Percentiles rank a stretch among this genome's conserved stretches.
Evolutionary conservation across 2,329 filamentous ascomycete species (phyloP).

Genomic region (Apiospora malaysiana): DNA sequence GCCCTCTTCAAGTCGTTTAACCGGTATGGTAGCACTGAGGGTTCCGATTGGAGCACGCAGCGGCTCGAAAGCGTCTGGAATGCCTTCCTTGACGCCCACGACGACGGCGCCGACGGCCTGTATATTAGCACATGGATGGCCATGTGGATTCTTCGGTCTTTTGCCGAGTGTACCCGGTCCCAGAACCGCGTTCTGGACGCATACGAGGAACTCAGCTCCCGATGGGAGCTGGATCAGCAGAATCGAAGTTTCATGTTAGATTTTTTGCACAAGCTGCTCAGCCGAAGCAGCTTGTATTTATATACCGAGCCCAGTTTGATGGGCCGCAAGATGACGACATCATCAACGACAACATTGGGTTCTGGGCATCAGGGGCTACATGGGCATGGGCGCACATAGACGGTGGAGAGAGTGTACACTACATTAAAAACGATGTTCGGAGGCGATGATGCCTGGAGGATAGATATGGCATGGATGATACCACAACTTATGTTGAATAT

Average conservation of each 20-base stretch:
- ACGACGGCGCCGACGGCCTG: slow-evolving; percentile 52
- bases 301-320: slow-evolving; percentile 1
- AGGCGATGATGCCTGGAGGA: background rate
- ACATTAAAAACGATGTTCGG: slow-evolving; percentile 3
- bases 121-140: slow-evolving; percentile 66
- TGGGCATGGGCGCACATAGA: slow-evolving; percentile 21
- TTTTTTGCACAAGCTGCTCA: slow-evolving; percentile 50
- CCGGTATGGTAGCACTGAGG: slow-evolving; percentile 67
- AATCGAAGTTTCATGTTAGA: slow-evolving; percentile 54
- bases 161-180: slow-evolving; percentile 60
- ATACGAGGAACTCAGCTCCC: slow-evolving; percentile 55
- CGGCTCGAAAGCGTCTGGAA: slow-evolving; percentile 73
- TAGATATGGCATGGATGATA: slow-evolving; percentile 10
- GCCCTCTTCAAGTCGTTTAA: slow-evolving; percentile 84
- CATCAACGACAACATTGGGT: slow-evolving; percentile 21
- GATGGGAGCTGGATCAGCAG: slow-evolving; percentile 52
- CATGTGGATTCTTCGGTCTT: slow-evolving; percentile 67
- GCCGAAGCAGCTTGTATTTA: slow-evolving; percentile 34
- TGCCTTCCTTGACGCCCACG: slow-evolving; percentile 64
- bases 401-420: background rate
- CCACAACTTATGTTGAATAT: slow-evolving; percentile 3
- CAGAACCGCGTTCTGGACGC: slow-evolving; percentile 57
- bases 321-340: background rate
- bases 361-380: slow-evolving; percentile 19
- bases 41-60: slow-evolving; percentile 74